Evolutionary conservation across 805 yeast species (phyloP).

Genomic region (Yarrowia sp.): DNA sequence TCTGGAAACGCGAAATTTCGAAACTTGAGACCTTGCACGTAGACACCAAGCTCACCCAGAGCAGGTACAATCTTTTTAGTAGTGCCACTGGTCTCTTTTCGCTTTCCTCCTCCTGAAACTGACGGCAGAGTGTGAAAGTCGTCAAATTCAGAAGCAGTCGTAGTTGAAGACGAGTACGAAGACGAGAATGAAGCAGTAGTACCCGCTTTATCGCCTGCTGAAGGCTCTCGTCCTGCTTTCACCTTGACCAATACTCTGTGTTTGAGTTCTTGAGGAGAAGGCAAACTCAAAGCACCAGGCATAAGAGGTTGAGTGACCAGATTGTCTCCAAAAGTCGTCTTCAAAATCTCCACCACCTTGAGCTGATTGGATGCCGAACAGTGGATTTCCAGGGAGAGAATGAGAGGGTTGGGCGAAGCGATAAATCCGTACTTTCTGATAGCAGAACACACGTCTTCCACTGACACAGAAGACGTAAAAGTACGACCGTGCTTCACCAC

Average conservation of each 20-base stretch:
- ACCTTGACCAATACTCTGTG: constrained; percentile 75
- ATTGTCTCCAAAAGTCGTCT: constrained; percentile 57
- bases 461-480: constrained; percentile 69
- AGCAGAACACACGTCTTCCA: constrained; percentile 66
- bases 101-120: constrained; percentile 3
- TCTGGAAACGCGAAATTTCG: constrained; percentile 82
- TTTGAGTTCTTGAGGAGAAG: constrained; percentile 71
- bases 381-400: constrained; percentile 80
- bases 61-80: constrained; percentile 38
- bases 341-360: constrained; percentile 53
- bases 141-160: constrained; percentile 31
- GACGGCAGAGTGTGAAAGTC: neutral
- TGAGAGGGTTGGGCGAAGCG: constrained; percentile 80
- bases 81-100: constrained; percentile 28
- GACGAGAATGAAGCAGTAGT: constrained; percentile 4
- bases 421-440: constrained; percentile 84
- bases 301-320: constrained; percentile 48
- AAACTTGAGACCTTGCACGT: constrained; percentile 72
- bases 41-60: constrained; percentile 64
- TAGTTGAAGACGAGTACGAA: neutral
- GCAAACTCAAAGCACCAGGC: constrained; percentile 44
- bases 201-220: neutral
- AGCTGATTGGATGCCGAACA: constrained; percentile 69
- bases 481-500: constrained; percentile 88
- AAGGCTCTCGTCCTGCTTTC: constrained; percentile 49